A percentile compares a stretch with the other conserved stretches of the same genome.
Conservation (phyloP, 1,139 yeast genomes). For the Hansenula lynferdii region DNA sequence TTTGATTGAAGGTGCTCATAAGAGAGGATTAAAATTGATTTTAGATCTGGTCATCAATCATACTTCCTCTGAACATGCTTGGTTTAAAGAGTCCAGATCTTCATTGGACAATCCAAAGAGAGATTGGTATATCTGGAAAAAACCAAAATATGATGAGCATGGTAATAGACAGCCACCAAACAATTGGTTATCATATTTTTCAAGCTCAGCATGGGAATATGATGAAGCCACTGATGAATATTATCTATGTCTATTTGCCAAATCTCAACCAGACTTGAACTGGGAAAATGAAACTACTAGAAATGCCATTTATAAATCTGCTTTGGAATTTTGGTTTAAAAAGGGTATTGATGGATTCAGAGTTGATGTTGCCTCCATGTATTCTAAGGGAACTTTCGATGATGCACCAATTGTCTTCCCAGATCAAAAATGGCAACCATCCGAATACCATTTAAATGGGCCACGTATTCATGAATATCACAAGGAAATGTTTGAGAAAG, state of each 20-base stretch:
- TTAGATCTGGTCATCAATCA: conserved; percentile 58
- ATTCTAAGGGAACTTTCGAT: conserved; percentile 39
- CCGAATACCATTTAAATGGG: conserved; percentile 38
- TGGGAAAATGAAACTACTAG: conserved; percentile 53
- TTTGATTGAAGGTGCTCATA: conserved; percentile 42
- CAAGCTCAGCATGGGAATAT: conserved; percentile 53
- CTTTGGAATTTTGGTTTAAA: conserved; percentile 49
- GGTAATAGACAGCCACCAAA: conserved; percentile 52
- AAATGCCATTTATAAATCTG: conserved; percentile 44
- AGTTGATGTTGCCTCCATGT: conserved; percentile 50
- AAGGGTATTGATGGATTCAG: conserved; percentile 57
- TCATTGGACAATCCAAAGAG: conserved; percentile 49
- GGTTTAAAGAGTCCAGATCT: conserved; percentile 54
- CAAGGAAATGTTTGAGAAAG: conserved; percentile 44
- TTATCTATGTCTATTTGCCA: conserved; percentile 48
- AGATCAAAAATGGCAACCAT: conserved; percentile 37
- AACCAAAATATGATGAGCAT: conserved; percentile 38
- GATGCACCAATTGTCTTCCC: conserved; percentile 46
- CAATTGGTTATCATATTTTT: conserved; percentile 50
- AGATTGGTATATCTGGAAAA: conserved; percentile 59
- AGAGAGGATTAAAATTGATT: conserved; percentile 45
- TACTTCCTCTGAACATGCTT: conserved; percentile 48
- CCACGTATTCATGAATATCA: conserved; percentile 56
- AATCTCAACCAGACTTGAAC: conserved; percentile 52
- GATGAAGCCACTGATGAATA: conserved; percentile 50